Conservation (phyloP, 495 filamentous ascomycete genomes). For the Entonaema liquescens region DNA sequence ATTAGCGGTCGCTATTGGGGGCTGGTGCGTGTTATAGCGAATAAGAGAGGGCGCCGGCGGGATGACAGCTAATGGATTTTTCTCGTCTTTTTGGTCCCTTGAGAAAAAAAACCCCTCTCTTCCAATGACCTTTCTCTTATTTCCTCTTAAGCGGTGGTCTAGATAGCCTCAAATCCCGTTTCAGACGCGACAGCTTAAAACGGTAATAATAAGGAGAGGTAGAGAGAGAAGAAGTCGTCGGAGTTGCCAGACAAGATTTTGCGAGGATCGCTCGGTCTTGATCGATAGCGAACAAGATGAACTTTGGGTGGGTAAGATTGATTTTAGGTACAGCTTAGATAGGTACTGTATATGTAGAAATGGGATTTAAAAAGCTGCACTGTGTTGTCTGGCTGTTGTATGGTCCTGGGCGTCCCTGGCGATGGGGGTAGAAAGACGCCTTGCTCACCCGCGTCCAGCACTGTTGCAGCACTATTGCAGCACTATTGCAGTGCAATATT, state of each 20-base stretch:
- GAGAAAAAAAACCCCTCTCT: slow-evolving; percentile 11
- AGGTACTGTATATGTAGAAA: slow-evolving; percentile 14
- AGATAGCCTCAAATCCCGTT: background rate
- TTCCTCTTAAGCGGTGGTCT: background rate
- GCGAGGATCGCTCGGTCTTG: background rate
- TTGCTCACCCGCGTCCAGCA: slow-evolving; percentile 18
- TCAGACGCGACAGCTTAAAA: slow-evolving; percentile 3
- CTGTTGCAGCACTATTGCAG: slow-evolving; percentile 12
- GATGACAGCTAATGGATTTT: slow-evolving; percentile 23
- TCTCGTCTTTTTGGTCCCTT: slow-evolving; percentile 3
- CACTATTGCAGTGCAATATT: slow-evolving; percentile 8
- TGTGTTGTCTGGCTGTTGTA: slow-evolving; percentile 23
- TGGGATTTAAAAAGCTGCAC: slow-evolving; percentile 23
- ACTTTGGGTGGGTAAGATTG: background rate
- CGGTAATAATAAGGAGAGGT: background rate
- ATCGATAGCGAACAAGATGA: background rate
- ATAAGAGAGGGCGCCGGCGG: slow-evolving; percentile 24
- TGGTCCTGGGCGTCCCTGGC: background rate
- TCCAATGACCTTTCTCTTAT: slow-evolving; percentile 1
- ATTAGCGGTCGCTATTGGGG: slow-evolving; percentile 35
- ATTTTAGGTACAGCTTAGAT: slow-evolving; percentile 4
- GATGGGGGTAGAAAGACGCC: slow-evolving; percentile 6
- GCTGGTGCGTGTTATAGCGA: slow-evolving; percentile 35
- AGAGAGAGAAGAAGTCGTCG: slow-evolving; percentile 2
- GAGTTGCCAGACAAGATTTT: slow-evolving; percentile 1